Base-by-base conservation (phyloP, 176 grass and related monocot species). In the Poa pratensis region DNA sequence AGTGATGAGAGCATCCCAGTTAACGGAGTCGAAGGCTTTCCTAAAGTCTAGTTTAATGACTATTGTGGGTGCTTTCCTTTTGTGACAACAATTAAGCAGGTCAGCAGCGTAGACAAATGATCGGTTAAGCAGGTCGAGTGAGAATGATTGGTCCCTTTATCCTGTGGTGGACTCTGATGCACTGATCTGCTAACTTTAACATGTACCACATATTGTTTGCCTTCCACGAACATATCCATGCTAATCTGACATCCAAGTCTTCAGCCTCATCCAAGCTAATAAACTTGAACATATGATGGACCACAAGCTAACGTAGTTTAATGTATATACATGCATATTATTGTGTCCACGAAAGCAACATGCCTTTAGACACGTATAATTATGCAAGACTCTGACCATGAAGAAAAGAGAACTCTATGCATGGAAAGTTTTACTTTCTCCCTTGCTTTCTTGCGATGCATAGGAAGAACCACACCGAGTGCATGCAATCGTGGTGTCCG, bases 331-430 rank as follows among this genome's bases (percentile, higher is more conserved):
- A 76, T n/a, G 34, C 40, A 82, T 72, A 46, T 46, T 39, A 27
- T 75, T 84, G 54, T 80, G 55, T 57, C 26, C 76, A 75, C 3
- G 69, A 89, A 80, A 89, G 77, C 69, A 80, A 60, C 51, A 76
- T 34, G 63, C 78, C 88, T 89, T 90, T 90, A 90, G 64, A 78
- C 73, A 52, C 63, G 54, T 17, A 86, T 86, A 79, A 90, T 90
- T 86, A 78, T 90, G 83, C 78, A 63, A 54, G 73, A 72, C 55
- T 78, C 45, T 52, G 45, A 18, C 62, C 23, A 84, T 64, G 45
- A 42, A 35, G 28, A 42, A 35, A 79, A 58, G 32, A 78, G 40
- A 82, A 71, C 45, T 69, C 63, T 14, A 35, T 54, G 32, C 42
- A 14, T 20, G 30, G 9, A 62, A 79, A 66, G 17, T n/a, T 84